Evolutionary conservation across 2,329 filamentous ascomycete genomes (phyloP).

Genomic region (Colletotrichum limetticola): DNA sequence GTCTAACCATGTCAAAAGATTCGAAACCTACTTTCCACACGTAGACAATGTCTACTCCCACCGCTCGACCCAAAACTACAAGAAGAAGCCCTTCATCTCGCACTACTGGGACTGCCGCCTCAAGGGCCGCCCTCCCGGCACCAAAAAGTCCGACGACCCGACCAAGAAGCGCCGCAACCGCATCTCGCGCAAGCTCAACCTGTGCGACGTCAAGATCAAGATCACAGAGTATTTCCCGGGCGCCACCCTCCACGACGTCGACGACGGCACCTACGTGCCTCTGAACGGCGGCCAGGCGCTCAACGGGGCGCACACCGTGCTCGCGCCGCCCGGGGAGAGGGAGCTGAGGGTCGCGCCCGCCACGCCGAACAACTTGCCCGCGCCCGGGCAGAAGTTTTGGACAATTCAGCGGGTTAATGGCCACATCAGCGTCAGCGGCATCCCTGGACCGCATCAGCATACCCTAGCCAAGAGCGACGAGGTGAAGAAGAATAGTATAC

Average conservation of each 20-base stretch:
- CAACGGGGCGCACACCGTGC: conserved; percentile 35
- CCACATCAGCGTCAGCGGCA: conserved; percentile 75
- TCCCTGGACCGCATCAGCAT: conserved; percentile 80
- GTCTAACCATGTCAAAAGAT: conserved; percentile 62
- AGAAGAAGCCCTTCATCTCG: conserved; percentile 83
- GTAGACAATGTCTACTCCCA: conserved; percentile 89
- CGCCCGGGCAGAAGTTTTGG: conserved; percentile 66
- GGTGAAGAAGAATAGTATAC: conserved; percentile 84
- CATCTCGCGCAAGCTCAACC: conserved; percentile 76
- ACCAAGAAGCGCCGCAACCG: conserved; percentile 86
- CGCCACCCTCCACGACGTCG: conserved; percentile 46
- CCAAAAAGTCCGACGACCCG: conserved; percentile 81
- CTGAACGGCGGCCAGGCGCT: conserved; percentile 33
- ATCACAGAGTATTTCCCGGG: conserved; percentile 82
- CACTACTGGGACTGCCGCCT: conserved; percentile 89
- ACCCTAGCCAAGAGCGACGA: conserved; percentile 78
- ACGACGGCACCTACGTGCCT: conserved; percentile 31
- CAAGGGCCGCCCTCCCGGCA: conserved; percentile 82
- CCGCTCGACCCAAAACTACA: conserved; percentile 83
- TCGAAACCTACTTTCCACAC: conserved; percentile 84
- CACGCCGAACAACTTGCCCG: conserved; percentile 20
- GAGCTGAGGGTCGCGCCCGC: conserved; percentile 36
- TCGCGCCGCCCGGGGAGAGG: conserved; percentile 31
- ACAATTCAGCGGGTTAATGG: conserved; percentile 83
- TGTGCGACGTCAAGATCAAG: conserved; percentile 91